Conservation (phyloP, 225 moss, liverwort and hornwort genomes). For the Antitrichia curtipendula region DNA sequence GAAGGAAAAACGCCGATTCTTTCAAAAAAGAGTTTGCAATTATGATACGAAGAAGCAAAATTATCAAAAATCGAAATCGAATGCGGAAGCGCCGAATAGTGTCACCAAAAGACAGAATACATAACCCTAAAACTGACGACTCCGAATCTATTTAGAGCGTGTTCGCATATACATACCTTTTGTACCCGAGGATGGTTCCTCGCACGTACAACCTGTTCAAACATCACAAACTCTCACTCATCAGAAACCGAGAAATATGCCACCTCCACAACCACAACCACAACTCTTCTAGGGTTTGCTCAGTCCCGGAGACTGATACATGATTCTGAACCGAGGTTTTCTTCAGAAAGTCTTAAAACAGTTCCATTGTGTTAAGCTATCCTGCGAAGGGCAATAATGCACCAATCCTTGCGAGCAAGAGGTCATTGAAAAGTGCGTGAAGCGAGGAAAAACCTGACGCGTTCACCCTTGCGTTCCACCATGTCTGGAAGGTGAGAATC, state of each 20-base stretch:
- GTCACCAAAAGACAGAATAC: background rate
- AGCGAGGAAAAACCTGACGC: conserved; percentile 37
- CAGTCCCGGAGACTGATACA: background rate
- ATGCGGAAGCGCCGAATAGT: background rate
- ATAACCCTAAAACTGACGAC: background rate
- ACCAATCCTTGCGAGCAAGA: background rate
- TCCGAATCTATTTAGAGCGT: background rate
- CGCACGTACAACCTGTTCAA: conserved; percentile 68
- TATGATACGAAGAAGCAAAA: background rate
- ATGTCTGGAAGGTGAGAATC: conserved; percentile 10
- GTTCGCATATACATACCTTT: conserved; percentile 22
- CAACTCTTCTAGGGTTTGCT: too few relatives aligned
- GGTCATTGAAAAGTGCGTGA: background rate
- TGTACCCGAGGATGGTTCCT: conserved; percentile 74
- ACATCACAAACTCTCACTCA: background rate
- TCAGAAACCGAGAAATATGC: background rate
- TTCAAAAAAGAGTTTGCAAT: background rate
- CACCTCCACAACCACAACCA: background rate
- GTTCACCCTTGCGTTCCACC: conserved; percentile 73
- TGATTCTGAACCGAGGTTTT: background rate
- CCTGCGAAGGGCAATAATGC: background rate
- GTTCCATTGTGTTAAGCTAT: background rate
- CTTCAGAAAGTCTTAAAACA: background rate
- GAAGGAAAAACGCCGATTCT: too few relatives aligned
- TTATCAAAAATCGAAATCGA: background rate